Evolutionary conservation across 495 filamentous ascomycete species (phyloP), one percentile per base, ranked within the genome.

Genomic region (Hypomontagnella monticulosa): DNA sequence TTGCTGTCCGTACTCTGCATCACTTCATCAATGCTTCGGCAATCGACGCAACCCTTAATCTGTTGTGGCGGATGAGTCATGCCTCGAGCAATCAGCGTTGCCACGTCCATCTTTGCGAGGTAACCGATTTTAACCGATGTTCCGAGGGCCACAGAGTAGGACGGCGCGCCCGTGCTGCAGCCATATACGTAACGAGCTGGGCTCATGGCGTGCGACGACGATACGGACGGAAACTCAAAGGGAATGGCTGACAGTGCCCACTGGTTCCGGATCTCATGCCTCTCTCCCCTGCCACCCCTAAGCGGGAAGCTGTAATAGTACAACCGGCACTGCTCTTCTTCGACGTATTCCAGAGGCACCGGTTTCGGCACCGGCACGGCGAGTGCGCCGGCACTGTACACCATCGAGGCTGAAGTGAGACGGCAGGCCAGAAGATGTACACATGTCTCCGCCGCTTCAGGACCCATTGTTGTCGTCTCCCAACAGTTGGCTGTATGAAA

Each of bases 401-500:
- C 76, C 10, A 88, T 59, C 3, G 83, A 79, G 2, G 84, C 82
- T 14, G 84, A 84, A 0, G 85, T 89, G 51, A 87, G 73, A 33
- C 88, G 83, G 72, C 88, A 90, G 18, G 79, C 80, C 0, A 91
- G 77, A 70, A 89, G 79, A 53, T 88, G 84, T 9, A 89, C 83
- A 5, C 76, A 74, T 20, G 67, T 74, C 49, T 63, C 69, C 20
- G 51, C 37, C 1, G 51, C 37, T 1, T 76, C 71, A 11, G 19
- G 23, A 32, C 36, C 4, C 18, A 16, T 50, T 16, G 54, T 36
- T 1, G 10, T 40, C 7, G 53, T 67, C 42, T 88, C 83, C 88
- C 88, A 91, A 32, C 83, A 84, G 54, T 88, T 90, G 4, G 85
- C 88, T 3, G 86, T 88, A 63, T 90, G 88, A 59, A 89, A 89